phyloP scores from a whole-genome alignment of 1,284 basidiomycete genomes.

The Cutaneotrichosporon cutaneum region DNA sequence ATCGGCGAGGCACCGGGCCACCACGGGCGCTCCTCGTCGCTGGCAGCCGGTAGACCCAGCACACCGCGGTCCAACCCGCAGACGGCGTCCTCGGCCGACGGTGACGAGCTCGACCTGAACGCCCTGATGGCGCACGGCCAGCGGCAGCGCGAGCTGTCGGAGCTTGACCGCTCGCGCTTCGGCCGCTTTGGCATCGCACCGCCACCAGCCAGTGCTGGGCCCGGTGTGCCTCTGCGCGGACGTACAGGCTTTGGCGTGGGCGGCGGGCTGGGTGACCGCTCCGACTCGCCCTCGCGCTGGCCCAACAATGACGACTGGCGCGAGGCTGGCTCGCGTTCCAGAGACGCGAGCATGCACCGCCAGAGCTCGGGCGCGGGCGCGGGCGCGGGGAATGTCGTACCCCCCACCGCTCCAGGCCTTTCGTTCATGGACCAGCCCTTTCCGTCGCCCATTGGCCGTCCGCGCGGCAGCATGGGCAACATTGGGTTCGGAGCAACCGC shows the following conservation, averaged over 20 bases:
- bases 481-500: neutral
- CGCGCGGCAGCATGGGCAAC: slow-evolving; percentile 7
- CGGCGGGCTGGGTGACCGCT: slow-evolving; percentile 2
- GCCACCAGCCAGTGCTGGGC: slow-evolving; percentile 5
- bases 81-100: slow-evolving; percentile 7
- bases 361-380: slow-evolving; percentile 21
- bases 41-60: slow-evolving; percentile 2
- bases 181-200: slow-evolving; percentile 17
- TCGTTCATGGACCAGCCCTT: slow-evolving; percentile 20
- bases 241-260: slow-evolving; percentile 2
- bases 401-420: neutral
- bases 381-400: slow-evolving; percentile 6
- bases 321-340: slow-evolving; percentile 10
- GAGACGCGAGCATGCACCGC: slow-evolving; percentile 23
- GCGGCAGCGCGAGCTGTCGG: slow-evolving; percentile 17
- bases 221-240: slow-evolving; percentile 9
- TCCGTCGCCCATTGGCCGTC: slow-evolving; percentile 22
- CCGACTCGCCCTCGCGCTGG: slow-evolving; percentile 20
- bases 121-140: slow-evolving; percentile 32
- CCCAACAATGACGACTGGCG: slow-evolving; percentile 18
- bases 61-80: slow-evolving; percentile 12
- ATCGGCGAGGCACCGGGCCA: slow-evolving; percentile 23
- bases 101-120: slow-evolving; percentile 29
- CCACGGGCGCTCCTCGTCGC: slow-evolving; percentile 12
- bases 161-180: slow-evolving; percentile 26